Conservation (phyloP, 345 rosid genomes). For the Linum tenue region DNA sequence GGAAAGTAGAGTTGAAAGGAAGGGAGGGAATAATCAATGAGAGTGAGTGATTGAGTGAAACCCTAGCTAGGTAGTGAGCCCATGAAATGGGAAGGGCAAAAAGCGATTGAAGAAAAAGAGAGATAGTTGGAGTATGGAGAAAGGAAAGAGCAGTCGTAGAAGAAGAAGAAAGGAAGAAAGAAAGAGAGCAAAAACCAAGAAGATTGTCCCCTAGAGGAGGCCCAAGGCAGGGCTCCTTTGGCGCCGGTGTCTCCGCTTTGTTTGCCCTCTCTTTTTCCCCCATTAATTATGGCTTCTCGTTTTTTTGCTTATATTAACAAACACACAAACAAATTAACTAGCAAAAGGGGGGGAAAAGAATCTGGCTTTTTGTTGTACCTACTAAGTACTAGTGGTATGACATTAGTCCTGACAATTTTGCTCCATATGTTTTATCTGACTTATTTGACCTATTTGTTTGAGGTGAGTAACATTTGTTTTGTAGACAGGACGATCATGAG, state of each 20-base stretch:
- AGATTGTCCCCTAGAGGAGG: conserved; percentile 40
- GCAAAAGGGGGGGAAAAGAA: not conserved
- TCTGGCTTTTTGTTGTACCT: not conserved
- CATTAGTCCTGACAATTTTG: no score
- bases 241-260: conserved; percentile 66
- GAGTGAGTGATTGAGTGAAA: not conserved
- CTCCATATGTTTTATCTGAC: no score
- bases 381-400: no score
- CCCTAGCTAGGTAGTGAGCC: not conserved
- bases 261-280: conserved; percentile 10
- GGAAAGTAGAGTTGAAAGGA: not conserved
- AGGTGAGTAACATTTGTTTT: no score
- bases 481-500: no score
- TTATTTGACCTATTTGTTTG: no score
- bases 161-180: conserved; percentile 1
- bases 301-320: not conserved
- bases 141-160: not conserved
- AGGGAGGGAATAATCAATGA: not conserved
- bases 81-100: not conserved
- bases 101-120: conserved; percentile 21
- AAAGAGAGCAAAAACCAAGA: conserved; percentile 17
- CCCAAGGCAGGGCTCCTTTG: conserved; percentile 48
- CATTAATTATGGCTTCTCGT: not conserved
- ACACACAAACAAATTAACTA: no score
- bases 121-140: conserved; percentile 12